Percentiles rank a stretch among this genome's conserved stretches.
Conservation (phyloP, 1,284 basidiomycete genomes). For the Leccinum fuscescens region DNA sequence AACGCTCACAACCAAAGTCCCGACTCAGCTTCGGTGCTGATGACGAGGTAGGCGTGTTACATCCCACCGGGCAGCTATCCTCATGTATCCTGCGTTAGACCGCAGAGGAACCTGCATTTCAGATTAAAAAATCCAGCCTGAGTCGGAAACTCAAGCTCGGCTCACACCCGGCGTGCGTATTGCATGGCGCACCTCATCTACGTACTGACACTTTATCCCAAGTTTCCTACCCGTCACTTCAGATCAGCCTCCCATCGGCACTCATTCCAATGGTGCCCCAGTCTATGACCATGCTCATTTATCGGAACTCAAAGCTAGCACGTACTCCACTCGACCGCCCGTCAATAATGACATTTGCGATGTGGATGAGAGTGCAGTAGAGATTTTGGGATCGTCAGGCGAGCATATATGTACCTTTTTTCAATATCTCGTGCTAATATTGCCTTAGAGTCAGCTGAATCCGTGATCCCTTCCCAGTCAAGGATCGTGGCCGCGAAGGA, state of each 20-base stretch:
- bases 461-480: conserved; percentile 71
- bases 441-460: conserved; percentile 30
- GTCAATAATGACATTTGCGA: conserved; percentile 43
- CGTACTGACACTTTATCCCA: conserved; percentile 10
- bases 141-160: conserved; percentile 64
- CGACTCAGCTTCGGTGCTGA: conserved; percentile 81
- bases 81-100: conserved; percentile 40
- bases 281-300: conserved; percentile 79
- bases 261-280: conserved; percentile 45
- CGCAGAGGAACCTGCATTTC: conserved; percentile 60
- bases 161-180: conserved; percentile 47
- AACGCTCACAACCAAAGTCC: conserved; percentile 61
- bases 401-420: conserved; percentile 11
- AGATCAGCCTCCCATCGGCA: conserved; percentile 53
- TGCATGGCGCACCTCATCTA: conserved; percentile 18
- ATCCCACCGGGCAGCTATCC: conserved; percentile 19
- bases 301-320: conserved; percentile 80
- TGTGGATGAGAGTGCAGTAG: conserved; percentile 41
- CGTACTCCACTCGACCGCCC: conserved; percentile 58
- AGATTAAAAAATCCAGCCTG: conserved; percentile 74
- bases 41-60: conserved; percentile 59
- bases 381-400: conserved; percentile 41
- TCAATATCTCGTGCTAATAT: conserved; percentile 3
- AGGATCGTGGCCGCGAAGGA: conserved; percentile 79
- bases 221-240: conserved; percentile 41